Percentiles rank a stretch among this genome's conserved stretches.
Conservation (phyloP, 106 monocot species). For the Dioscorea alata region DNA sequence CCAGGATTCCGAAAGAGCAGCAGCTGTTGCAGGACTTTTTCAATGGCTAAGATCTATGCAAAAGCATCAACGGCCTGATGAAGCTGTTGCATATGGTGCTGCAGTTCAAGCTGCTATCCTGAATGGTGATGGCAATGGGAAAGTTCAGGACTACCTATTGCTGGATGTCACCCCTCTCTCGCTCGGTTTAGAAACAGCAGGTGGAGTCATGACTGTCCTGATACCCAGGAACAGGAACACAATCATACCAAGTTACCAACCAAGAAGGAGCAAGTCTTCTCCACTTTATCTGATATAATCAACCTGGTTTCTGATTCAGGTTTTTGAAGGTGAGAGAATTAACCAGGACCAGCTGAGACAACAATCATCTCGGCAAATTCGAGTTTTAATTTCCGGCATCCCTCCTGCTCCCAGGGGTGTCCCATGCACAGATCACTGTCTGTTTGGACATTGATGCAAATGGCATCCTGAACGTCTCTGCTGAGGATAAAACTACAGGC, state of each 20-base stretch:
- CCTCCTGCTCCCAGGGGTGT: slow-evolving; percentile 59
- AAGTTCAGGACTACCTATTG: slow-evolving; percentile 32
- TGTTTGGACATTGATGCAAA: slow-evolving; percentile 69
- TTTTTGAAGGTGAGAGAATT: slow-evolving; percentile 54
- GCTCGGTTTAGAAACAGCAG: slow-evolving; percentile 23
- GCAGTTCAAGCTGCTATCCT: slow-evolving; percentile 35
- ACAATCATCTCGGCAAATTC: slow-evolving; percentile 54
- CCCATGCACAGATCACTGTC: slow-evolving; percentile 62
- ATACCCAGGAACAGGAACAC: slow-evolving; percentile 33
- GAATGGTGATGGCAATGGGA: slow-evolving; percentile 55
- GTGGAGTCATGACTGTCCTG: slow-evolving; percentile 32
- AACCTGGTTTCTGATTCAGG: slow-evolving; percentile 29
- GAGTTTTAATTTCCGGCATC: slow-evolving; percentile 54
- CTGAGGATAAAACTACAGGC: slow-evolving; percentile 64
- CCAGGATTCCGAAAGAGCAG: slow-evolving; percentile 34
- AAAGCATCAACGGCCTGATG: slow-evolving; percentile 31
- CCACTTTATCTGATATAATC: slow-evolving; percentile 39
- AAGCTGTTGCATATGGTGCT: slow-evolving; percentile 29
- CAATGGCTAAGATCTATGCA: slow-evolving; percentile 25
- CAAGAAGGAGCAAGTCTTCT: slow-evolving; percentile 28
- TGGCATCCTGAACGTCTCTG: slow-evolving; percentile 65
- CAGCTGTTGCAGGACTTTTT: slow-evolving; percentile 25
- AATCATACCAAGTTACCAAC: slow-evolving; percentile 34
- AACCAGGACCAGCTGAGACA: slow-evolving; percentile 29
- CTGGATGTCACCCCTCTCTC: slow-evolving; percentile 33